Conservation (phyloP, 306 rosid genomes). For the Cucurbita pepo region DNA sequence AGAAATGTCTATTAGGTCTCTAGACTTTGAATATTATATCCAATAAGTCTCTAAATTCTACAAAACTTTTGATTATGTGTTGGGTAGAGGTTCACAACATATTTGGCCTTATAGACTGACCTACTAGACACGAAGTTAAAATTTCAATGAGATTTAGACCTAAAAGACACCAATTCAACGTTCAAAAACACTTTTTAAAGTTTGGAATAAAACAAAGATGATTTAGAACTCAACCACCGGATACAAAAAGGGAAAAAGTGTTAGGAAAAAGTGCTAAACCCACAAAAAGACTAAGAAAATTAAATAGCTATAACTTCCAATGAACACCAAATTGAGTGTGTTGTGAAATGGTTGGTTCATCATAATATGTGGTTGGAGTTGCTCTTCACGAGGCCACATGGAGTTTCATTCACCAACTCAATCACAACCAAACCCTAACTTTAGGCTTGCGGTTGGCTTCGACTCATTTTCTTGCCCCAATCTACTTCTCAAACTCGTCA, state of each 20-base stretch:
- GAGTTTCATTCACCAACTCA: neutral
- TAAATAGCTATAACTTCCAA: neutral
- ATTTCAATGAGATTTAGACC: no score
- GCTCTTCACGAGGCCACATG: neutral
- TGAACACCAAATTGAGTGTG: neutral
- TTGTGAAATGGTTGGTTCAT: neutral
- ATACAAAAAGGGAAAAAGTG: neutral
- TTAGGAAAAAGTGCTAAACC: neutral
- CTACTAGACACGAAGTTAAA: neutral
- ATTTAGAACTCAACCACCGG: neutral
- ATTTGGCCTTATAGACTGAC: no score
- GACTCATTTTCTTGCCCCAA: slow-evolving; percentile 1
- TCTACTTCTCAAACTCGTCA: slow-evolving; percentile 1
- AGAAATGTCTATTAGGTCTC: no score
- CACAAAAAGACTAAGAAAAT: neutral
- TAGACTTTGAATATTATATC: no score
- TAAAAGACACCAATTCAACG: no score
- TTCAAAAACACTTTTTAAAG: no score
- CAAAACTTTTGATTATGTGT: no score
- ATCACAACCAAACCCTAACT: neutral
- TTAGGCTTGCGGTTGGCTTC: neutral
- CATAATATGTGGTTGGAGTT: slow-evolving; percentile 3
- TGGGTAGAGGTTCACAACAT: no score
- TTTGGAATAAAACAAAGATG: no score
- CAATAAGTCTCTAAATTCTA: no score